Evolutionary conservation across 345 rosid genomes (phyloP).

Genomic region (Ceriops decandra): DNA sequence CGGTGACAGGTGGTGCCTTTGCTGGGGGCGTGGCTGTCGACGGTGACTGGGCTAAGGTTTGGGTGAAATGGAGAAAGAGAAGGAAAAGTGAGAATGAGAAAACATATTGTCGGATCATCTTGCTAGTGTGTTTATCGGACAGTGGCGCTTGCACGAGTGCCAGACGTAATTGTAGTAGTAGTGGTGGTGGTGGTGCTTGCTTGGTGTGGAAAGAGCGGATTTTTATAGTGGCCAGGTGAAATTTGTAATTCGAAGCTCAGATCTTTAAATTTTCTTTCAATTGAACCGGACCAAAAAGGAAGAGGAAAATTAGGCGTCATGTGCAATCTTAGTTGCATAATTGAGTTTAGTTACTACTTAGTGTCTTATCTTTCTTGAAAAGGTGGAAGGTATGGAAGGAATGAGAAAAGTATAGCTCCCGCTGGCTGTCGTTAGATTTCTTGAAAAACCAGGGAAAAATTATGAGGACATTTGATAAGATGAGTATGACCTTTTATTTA

Average conservation of each 20-base stretch:
- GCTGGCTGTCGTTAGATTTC: neutral
- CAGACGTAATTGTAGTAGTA: neutral
- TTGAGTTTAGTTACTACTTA: neutral
- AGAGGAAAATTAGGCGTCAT: neutral
- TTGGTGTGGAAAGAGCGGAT: neutral
- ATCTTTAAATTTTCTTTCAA: no score
- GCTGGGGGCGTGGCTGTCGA: neutral
- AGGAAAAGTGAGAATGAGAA: slow-evolving; percentile 2
- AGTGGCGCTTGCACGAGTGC: neutral
- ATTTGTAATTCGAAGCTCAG: no score
- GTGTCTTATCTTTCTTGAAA: neutral
- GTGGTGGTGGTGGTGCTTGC: neutral
- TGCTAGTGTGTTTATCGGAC: neutral
- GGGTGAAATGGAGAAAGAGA: neutral
- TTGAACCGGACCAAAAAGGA: neutral
- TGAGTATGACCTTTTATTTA: neutral
- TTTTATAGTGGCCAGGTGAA: neutral
- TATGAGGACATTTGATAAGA: neutral
- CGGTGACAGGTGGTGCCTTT: neutral
- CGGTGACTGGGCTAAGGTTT: slow-evolving; percentile 5
- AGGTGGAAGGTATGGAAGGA: slow-evolving; percentile 3
- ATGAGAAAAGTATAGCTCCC: neutral
- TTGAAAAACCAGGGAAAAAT: neutral
- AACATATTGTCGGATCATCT: neutral
- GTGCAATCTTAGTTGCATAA: neutral